Percentiles rank a stretch among this genome's conserved stretches.
Evolutionary conservation across 371 early-diverging fungal species (phyloP).

Genomic region (Mucor mucedo): DNA sequence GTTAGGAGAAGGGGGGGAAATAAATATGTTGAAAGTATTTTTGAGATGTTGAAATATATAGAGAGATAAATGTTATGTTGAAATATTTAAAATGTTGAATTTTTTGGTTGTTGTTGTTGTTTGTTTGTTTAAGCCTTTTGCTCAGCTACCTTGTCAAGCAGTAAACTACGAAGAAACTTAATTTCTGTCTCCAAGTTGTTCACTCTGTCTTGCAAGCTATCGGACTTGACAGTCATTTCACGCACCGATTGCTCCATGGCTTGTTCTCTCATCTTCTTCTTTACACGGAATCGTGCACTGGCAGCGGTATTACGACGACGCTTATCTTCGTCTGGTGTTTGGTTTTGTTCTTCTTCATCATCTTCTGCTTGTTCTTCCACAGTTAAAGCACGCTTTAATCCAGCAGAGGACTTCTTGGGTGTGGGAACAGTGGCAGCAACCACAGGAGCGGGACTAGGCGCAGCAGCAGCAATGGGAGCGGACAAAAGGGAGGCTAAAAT

Average conservation of each 20-base stretch:
- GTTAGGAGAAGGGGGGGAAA: not conserved
- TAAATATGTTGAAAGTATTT: slow-evolving; percentile 17
- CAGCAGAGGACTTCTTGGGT: not conserved
- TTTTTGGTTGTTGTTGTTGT: slow-evolving; percentile 6
- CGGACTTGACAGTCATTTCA: slow-evolving; percentile 79
- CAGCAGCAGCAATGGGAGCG: not conserved
- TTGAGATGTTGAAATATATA: not conserved
- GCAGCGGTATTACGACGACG: slow-evolving; percentile 93
- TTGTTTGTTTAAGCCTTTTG: slow-evolving; percentile 22
- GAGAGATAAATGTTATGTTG: slow-evolving; percentile 10
- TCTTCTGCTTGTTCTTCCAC: slow-evolving; percentile 1
- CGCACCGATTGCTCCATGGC: slow-evolving; percentile 81
- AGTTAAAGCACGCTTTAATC: slow-evolving; percentile 1
- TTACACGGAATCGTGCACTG: slow-evolving; percentile 91
- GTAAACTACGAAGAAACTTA: slow-evolving; percentile 83
- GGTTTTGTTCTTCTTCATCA: slow-evolving; percentile 4
- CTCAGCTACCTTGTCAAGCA: slow-evolving; percentile 70
- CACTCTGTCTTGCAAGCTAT: slow-evolving; percentile 71
- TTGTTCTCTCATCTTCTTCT: slow-evolving; percentile 90
- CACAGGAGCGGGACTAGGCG: not conserved
- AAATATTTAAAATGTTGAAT: slow-evolving; percentile 30
- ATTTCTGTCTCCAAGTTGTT: slow-evolving; percentile 87
- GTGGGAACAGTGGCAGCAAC: not conserved
- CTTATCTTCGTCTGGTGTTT: slow-evolving; percentile 74
- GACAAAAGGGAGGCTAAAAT: slow-evolving; percentile 21